These are phyloP conservation scores for Inga leiocalycina DNA, from an alignment of 306 rosid species.

Conservation along the genomic window DNA sequence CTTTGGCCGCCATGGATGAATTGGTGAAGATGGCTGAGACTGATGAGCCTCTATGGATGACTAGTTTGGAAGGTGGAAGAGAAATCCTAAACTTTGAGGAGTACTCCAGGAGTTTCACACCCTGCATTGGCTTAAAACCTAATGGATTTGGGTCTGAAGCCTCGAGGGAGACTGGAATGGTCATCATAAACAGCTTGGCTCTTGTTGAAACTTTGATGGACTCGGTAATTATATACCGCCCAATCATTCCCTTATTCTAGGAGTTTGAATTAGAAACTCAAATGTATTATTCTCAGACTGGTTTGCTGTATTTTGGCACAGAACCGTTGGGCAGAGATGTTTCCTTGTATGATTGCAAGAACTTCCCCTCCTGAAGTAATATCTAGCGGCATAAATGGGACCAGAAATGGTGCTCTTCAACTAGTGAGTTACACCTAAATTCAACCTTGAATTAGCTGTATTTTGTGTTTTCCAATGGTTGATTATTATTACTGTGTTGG, in stretches of 20 bases:
- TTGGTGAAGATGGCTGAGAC: constrained; percentile 82
- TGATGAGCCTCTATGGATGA: constrained; percentile 82
- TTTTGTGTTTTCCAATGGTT: background rate
- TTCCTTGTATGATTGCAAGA: constrained; percentile 86
- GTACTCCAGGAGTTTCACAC: constrained; percentile 67
- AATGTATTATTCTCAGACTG: background rate
- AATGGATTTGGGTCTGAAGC: constrained; percentile 80
- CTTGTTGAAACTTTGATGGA: constrained; percentile 95
- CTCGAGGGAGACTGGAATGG: constrained; percentile 81
- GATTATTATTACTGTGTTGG: background rate
- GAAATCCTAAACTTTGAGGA: constrained; percentile 78
- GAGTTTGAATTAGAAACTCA: background rate
- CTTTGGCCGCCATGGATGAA: constrained; percentile 94
- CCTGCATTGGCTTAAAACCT: constrained; percentile 85
- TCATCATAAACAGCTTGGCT: constrained; percentile 85
- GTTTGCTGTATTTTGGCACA: constrained; percentile 16
- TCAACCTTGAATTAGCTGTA: background rate
- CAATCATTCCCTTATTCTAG: background rate
- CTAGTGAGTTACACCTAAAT: constrained; percentile 48
- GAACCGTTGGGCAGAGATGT: constrained; percentile 97
- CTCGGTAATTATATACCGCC: constrained; percentile 46
- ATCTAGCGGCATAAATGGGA: constrained; percentile 81
- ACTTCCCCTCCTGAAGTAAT: constrained; percentile 73
- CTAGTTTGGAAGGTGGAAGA: constrained; percentile 74
- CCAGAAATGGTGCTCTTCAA: constrained; percentile 90